phyloP scores from a whole-genome alignment of 768 basidiomycete species.

The Lactarius tabidus region DNA sequence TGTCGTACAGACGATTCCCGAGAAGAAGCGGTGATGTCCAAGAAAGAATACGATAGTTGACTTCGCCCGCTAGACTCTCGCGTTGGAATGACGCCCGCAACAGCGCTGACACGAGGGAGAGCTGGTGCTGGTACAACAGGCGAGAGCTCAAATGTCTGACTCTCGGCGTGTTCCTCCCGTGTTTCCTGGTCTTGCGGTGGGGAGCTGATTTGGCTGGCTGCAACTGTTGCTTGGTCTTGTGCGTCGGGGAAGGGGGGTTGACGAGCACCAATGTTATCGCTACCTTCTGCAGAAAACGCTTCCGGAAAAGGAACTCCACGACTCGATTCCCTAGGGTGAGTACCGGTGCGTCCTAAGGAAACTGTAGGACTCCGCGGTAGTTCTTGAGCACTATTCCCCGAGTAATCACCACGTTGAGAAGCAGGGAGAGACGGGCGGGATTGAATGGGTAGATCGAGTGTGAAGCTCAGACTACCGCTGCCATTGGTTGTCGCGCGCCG shows the following conservation, averaged over 20 bases:
- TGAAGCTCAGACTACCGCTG: slow-evolving; percentile 26
- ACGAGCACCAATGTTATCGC: slow-evolving; percentile 1
- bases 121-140: slow-evolving; percentile 4
- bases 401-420: slow-evolving; percentile 20
- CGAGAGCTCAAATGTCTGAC: slow-evolving; percentile 6
- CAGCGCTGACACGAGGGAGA: slow-evolving; percentile 1
- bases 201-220: not conserved
- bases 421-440: slow-evolving; percentile 17
- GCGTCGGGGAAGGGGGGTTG: slow-evolving; percentile 14
- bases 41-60: slow-evolving; percentile 23
- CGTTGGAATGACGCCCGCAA: slow-evolving; percentile 1
- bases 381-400: slow-evolving; percentile 24
- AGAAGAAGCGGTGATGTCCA: slow-evolving; percentile 24
- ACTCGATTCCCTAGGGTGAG: slow-evolving; percentile 23
- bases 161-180: not conserved
- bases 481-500: slow-evolving; percentile 7
- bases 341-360: slow-evolving; percentile 19
- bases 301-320: slow-evolving; percentile 21
- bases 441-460: slow-evolving; percentile 26
- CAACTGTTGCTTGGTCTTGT: slow-evolving; percentile 1
- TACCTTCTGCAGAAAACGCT: slow-evolving; percentile 8
- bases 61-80: slow-evolving; percentile 1
- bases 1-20: slow-evolving; percentile 11
- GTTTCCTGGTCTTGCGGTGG: slow-evolving; percentile 9
- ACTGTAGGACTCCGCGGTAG: slow-evolving; percentile 26